These are phyloP conservation scores for Suhomyces terraborum DNA, from an alignment of 1,139 yeast genomes.

Conservation along the genomic window DNA sequence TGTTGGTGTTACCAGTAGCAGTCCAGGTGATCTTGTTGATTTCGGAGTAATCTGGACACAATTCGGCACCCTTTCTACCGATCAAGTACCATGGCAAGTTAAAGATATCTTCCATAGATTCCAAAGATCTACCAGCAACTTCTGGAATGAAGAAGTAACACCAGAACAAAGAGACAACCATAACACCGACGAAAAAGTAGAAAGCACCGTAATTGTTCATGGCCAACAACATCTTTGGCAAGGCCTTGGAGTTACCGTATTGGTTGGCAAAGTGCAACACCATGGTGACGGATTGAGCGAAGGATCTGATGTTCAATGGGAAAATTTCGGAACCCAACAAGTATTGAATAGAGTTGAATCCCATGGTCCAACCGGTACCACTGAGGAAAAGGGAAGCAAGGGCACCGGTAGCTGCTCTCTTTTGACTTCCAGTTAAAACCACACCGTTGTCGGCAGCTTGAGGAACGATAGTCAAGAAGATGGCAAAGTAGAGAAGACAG, in stretches of 20 bases:
- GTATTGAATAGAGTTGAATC: conserved; percentile 62
- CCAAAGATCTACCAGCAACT: conserved; percentile 55
- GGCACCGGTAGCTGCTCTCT: conserved; percentile 50
- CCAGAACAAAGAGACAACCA: conserved; percentile 46
- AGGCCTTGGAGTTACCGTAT: conserved; percentile 60
- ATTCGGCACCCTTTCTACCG: conserved; percentile 53
- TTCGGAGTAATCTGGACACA: conserved; percentile 58
- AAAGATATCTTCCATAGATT: conserved; percentile 59
- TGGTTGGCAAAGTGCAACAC: conserved; percentile 60
- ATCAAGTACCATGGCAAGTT: conserved; percentile 59
- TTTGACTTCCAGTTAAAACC: conserved; percentile 31
- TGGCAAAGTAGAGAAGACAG: conserved; percentile 43
- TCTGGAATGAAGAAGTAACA: conserved; percentile 58
- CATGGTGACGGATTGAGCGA: conserved; percentile 59
- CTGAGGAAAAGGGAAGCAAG: conserved; percentile 53
- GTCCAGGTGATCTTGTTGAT: conserved; percentile 31
- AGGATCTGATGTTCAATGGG: conserved; percentile 55
- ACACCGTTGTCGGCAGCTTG: conserved; percentile 36
- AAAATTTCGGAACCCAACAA: conserved; percentile 60
- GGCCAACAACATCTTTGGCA: conserved; percentile 53
- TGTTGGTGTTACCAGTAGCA: conserved; percentile 21
- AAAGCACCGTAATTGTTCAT: conserved; percentile 56
- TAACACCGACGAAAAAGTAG: conserved; percentile 52
- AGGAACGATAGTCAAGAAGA: conserved; percentile 50
- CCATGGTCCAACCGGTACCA: conserved; percentile 65